Percentiles rank a stretch among this genome's conserved stretches.
Evolutionary conservation across 2,329 filamentous ascomycete species (phyloP).

Genomic region (Chaetomium strumarium): DNA sequence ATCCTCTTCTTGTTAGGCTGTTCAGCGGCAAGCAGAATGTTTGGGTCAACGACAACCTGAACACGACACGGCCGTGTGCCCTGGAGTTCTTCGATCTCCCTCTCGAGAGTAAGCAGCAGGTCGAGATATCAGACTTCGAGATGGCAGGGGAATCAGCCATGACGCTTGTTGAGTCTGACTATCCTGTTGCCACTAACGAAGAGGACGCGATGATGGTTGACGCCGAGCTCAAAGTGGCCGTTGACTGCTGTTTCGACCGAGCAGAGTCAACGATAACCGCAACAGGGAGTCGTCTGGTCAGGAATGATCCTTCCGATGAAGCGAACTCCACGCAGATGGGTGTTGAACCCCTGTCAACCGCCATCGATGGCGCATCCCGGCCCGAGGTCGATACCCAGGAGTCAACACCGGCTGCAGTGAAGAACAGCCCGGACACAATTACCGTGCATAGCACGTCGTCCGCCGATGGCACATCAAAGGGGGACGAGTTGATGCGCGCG

Average conservation of each 20-base stretch:
- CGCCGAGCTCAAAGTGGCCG: neutral
- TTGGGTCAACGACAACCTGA: neutral
- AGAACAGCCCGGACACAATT: neutral
- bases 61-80: neutral
- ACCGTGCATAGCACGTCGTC: too few species aligned
- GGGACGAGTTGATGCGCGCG: neutral
- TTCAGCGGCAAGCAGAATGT: conserved; percentile 7
- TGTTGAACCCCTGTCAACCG: too few species aligned
- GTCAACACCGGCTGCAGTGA: neutral
- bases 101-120: neutral
- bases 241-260: neutral
- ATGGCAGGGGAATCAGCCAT: neutral
- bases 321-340: too few species aligned
- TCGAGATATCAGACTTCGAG: neutral
- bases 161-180: neutral
- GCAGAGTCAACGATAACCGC: neutral
- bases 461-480: neutral
- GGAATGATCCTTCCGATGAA: too few species aligned
- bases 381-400: neutral
- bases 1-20: neutral
- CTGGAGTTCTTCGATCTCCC: conserved; percentile 3
- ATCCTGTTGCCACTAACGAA: neutral
- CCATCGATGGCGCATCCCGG: too few species aligned
- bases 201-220: neutral
- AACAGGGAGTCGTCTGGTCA: neutral